These are phyloP conservation scores for Persicaria maculosa DNA, from an alignment of 148 eudicot species.

Conservation along the genomic window DNA sequence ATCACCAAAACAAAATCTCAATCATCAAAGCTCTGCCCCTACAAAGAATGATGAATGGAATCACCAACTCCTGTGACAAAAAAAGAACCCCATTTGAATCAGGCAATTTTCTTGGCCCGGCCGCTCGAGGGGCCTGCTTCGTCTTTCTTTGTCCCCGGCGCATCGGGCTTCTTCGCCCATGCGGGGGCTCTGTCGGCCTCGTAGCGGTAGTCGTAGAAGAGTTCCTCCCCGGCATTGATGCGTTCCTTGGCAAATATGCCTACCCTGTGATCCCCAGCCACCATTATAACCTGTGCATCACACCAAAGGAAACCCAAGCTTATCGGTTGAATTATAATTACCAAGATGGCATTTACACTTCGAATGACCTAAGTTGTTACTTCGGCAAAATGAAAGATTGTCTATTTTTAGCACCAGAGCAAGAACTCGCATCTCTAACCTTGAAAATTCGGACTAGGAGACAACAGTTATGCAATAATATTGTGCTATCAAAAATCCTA, in stretches of 20 bases:
- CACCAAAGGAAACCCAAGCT: neutral
- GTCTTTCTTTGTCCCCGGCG: constrained; percentile 70
- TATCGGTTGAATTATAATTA: neutral
- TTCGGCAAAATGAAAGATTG: too few relatives aligned
- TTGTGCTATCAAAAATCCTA: neutral
- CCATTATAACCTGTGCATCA: constrained; percentile 73
- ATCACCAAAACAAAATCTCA: neutral
- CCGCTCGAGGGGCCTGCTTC: constrained; percentile 69
- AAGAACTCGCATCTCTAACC: too few relatives aligned
- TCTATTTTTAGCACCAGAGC: too few relatives aligned
- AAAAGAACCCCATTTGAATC: neutral
- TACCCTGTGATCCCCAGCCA: constrained; percentile 96
- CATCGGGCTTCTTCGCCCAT: constrained; percentile 94
- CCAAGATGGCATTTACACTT: neutral
- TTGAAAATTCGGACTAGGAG: too few relatives aligned
- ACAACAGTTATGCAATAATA: too few relatives aligned
- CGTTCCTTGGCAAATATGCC: constrained; percentile 95
- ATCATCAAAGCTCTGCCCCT: neutral
- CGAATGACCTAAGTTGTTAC: too few relatives aligned
- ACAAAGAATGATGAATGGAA: constrained; percentile 5
- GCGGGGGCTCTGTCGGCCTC: constrained; percentile 89
- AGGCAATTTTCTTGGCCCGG: constrained; percentile 86
- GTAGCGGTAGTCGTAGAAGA: constrained; percentile 90
- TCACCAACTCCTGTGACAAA: neutral
- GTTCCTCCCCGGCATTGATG: constrained; percentile 80